Evolutionary conservation across 2,329 filamentous ascomycete genomes (phyloP).

Genomic region (Fusarium equiseti): DNA sequence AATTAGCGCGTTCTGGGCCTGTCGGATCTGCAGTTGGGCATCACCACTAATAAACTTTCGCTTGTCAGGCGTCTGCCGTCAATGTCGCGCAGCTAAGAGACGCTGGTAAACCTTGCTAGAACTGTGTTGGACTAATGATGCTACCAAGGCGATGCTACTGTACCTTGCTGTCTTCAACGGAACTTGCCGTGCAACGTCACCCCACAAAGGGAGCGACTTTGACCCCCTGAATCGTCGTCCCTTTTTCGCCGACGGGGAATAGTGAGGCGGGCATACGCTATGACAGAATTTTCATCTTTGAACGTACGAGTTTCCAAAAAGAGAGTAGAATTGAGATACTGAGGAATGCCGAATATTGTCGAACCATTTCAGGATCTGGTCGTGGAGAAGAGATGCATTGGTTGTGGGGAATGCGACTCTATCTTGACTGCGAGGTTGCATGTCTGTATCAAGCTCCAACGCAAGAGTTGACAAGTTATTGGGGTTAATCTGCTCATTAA

Average conservation of each 20-base stretch:
- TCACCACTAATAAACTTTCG: background rate
- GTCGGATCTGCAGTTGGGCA: background rate
- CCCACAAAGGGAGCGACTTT: background rate
- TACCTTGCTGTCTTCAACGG: background rate
- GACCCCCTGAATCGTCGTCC: background rate
- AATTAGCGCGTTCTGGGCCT: background rate
- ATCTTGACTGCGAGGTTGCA: background rate
- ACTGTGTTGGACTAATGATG: background rate
- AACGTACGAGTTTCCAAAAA: background rate
- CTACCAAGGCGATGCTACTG: no score
- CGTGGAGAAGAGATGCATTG: background rate
- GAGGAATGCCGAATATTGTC: background rate
- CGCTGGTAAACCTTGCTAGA: background rate
- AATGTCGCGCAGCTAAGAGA: background rate
- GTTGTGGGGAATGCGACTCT: background rate
- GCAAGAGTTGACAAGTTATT: background rate
- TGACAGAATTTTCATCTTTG: background rate
- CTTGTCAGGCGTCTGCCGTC: background rate
- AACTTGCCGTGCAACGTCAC: background rate
- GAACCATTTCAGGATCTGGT: background rate
- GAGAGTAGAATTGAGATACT: background rate
- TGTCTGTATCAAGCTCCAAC: background rate
- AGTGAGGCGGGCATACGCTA: background rate
- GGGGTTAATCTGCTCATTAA: background rate
- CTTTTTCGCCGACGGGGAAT: background rate